phyloP scores from a whole-genome alignment of 2,329 filamentous ascomycete genomes.

The Paramyrothecium sp. region DNA sequence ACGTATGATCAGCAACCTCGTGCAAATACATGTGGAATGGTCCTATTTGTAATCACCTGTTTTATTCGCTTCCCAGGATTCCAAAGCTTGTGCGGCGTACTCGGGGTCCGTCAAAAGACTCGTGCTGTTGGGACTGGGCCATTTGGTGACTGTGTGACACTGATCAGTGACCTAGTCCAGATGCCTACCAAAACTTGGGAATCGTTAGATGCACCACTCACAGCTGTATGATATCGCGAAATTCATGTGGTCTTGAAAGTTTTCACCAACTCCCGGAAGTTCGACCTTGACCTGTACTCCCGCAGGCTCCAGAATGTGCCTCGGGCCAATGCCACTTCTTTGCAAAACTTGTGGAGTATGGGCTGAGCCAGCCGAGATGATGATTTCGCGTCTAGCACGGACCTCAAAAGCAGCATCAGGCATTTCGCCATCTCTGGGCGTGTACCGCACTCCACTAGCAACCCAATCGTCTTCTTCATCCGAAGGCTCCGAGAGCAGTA shows the following conservation, averaged over 20 bases:
- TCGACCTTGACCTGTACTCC: constrained; percentile 52
- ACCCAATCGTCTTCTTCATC: not conserved
- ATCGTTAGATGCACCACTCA: not conserved
- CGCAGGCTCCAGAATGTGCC: constrained; percentile 30
- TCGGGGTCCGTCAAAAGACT: constrained; percentile 10
- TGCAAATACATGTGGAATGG: not conserved
- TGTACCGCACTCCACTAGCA: constrained; percentile 5
- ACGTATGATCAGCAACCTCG: not conserved
- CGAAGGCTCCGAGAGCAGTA: constrained; percentile 3
- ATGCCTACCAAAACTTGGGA: no score
- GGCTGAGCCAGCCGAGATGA: constrained; percentile 39
- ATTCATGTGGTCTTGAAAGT: constrained; percentile 49
- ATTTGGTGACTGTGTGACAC: constrained; percentile 5
- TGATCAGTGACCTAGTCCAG: no score
- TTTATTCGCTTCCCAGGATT: constrained; percentile 10
- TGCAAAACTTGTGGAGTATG: constrained; percentile 43
- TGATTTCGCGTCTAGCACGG: constrained; percentile 32
- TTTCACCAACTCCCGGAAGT: constrained; percentile 60
- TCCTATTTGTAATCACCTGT: constrained; percentile 3
- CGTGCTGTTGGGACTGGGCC: constrained; percentile 19
- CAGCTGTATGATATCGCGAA: constrained; percentile 18
- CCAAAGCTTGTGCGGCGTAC: constrained; percentile 8
- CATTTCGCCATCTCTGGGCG: constrained; percentile 8
- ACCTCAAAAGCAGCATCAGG: constrained; percentile 4
- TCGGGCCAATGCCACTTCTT: constrained; percentile 38